Evolutionary conservation across 2,329 filamentous ascomycete genomes (phyloP).

Genomic region (Pestalotiopsis fici): DNA sequence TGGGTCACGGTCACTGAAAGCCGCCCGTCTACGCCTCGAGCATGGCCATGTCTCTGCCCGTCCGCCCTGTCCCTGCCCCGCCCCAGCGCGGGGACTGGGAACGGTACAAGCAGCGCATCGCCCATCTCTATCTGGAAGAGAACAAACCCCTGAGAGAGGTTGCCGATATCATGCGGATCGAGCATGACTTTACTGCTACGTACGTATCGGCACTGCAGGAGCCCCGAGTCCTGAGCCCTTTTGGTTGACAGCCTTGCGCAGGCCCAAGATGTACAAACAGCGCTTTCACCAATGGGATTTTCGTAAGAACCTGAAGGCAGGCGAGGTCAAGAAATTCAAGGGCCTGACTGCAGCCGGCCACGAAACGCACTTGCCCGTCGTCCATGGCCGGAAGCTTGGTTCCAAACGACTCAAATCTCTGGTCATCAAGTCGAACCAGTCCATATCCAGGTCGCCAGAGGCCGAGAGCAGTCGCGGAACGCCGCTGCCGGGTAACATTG

Average conservation of each 20-base stretch:
- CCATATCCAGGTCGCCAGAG: background rate
- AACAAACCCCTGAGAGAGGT: constrained; percentile 53
- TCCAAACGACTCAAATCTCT: constrained; percentile 3
- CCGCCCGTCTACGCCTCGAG: background rate
- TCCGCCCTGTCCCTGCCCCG: background rate
- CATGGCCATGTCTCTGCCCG: constrained; percentile 1
- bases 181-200: constrained; percentile 49
- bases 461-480: background rate
- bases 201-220: constrained; percentile 28
- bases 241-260: constrained; percentile 21
- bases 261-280: constrained; percentile 59
- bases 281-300: constrained; percentile 57
- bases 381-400: background rate
- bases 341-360: background rate
- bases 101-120: constrained; percentile 46
- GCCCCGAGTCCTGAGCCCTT: background rate
- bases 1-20: background rate
- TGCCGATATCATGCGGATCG: constrained; percentile 50
- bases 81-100: constrained; percentile 36
- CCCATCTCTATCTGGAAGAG: constrained; percentile 48
- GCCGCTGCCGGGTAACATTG: background rate
- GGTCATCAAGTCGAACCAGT: background rate
- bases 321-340: background rate
- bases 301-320: constrained; percentile 41
- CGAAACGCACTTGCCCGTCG: background rate